Evolutionary conservation across 495 filamentous ascomycete genomes (phyloP).

Genomic region (Aspergillus coremiiformis): DNA sequence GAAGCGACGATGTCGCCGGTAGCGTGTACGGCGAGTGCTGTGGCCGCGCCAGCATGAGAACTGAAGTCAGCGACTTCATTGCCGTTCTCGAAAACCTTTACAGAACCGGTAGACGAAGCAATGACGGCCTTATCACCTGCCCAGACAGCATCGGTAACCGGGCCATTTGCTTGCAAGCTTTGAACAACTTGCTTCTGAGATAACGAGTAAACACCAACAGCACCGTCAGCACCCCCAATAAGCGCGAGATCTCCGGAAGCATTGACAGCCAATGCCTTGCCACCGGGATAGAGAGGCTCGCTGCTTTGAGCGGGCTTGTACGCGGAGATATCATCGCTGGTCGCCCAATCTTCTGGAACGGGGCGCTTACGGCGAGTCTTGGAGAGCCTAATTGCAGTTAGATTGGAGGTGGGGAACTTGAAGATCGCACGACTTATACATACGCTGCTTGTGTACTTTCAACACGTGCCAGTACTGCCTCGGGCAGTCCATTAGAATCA

Average conservation of each 20-base stretch:
- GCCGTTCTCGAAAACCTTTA: slow-evolving; percentile 70
- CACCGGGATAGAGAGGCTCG: slow-evolving; percentile 56
- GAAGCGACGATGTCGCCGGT: slow-evolving; percentile 80
- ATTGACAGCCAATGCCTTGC: slow-evolving; percentile 60
- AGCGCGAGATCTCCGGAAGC: slow-evolving; percentile 61
- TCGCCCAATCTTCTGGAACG: slow-evolving; percentile 78
- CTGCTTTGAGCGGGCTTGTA: slow-evolving; percentile 56
- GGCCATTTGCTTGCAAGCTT: slow-evolving; percentile 55
- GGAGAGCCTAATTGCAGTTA: slow-evolving; percentile 55
- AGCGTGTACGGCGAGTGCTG: slow-evolving; percentile 72
- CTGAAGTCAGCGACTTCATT: slow-evolving; percentile 55
- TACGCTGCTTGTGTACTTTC: slow-evolving; percentile 73
- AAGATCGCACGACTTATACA: slow-evolving; percentile 17
- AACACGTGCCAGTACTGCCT: slow-evolving; percentile 63
- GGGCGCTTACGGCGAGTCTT: slow-evolving; percentile 80
- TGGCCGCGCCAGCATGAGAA: slow-evolving; percentile 74
- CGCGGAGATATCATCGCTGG: slow-evolving; percentile 59
- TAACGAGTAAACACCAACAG: slow-evolving; percentile 72
- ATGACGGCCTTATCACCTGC: slow-evolving; percentile 63
- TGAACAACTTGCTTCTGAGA: slow-evolving; percentile 60
- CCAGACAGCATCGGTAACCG: slow-evolving; percentile 76
- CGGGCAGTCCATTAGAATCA: slow-evolving; percentile 65
- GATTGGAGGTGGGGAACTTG: not conserved
- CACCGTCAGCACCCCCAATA: slow-evolving; percentile 69
- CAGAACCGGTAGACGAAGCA: slow-evolving; percentile 64